Conservation (phyloP, 2,329 filamentous ascomycete genomes). For the Cryoendolithus antarcticus region DNA sequence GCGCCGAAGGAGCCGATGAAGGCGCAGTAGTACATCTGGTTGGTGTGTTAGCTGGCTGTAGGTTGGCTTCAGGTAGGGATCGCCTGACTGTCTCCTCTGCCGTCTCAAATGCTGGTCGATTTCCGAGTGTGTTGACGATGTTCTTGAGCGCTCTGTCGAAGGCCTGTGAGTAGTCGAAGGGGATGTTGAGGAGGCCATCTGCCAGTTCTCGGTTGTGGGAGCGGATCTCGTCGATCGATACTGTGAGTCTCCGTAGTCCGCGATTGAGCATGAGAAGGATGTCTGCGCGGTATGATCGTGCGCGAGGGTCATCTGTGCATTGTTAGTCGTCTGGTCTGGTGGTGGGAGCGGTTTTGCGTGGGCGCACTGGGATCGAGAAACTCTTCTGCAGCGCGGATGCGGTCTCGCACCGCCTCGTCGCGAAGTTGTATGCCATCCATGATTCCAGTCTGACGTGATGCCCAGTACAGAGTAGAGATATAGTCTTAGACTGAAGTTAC, state of each 20-base stretch:
- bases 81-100: conserved; percentile 56
- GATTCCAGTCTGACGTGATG: background rate
- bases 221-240: conserved; percentile 74
- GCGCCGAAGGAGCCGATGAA: conserved; percentile 93
- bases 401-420: conserved; percentile 74
- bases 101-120: conserved; percentile 62
- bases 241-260: conserved; percentile 45
- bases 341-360: background rate
- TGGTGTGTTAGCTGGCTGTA: conserved; percentile 1
- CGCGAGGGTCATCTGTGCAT: conserved; percentile 40
- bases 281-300: conserved; percentile 73
- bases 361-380: conserved; percentile 69
- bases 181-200: conserved; percentile 63
- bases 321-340: conserved; percentile 5
- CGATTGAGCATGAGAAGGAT: conserved; percentile 66
- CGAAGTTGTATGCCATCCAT: conserved; percentile 68
- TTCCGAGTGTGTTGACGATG: conserved; percentile 67
- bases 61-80: background rate
- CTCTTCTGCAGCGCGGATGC: conserved; percentile 76
- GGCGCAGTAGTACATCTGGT: conserved; percentile 73
- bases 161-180: conserved; percentile 77
- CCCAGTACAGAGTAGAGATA: too few species aligned
- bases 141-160: conserved; percentile 87
- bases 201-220: conserved; percentile 76
- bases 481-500: too few species aligned